phyloP scores from a whole-genome alignment of 2,329 filamentous ascomycete genomes.

The Rugonectria rugulosa region DNA sequence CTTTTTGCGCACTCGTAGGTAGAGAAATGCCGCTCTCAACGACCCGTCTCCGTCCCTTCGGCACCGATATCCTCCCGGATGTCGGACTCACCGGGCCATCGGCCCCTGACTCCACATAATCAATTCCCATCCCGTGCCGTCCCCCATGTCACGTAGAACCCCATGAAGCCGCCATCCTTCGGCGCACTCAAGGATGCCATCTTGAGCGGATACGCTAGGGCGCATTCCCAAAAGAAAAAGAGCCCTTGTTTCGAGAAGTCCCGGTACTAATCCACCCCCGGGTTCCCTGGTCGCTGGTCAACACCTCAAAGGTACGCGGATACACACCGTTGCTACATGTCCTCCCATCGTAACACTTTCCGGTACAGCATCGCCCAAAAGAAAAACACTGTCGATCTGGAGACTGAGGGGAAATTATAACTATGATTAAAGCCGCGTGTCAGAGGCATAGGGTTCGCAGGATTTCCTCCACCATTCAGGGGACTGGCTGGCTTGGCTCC shows the following conservation, averaged over 20 bases:
- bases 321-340: no score
- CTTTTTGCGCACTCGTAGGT: not conserved
- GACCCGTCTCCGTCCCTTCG: not conserved
- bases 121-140: not conserved
- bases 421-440: not conserved
- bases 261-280: not conserved
- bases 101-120: slow-evolving; percentile 19
- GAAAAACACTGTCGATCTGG: no score
- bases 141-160: no score
- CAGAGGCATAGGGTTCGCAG: slow-evolving; percentile 3
- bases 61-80: slow-evolving; percentile 28
- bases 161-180: not conserved
- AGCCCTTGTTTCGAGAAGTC: not conserved
- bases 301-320: no score
- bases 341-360: not conserved
- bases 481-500: not conserved
- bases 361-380: no score
- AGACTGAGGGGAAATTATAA: no score
- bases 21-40: no score
- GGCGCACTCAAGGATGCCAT: not conserved
- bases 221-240: not conserved
- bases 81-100: slow-evolving; percentile 24
- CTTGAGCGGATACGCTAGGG: not conserved
- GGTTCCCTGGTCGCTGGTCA: not conserved
- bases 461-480: slow-evolving; percentile 13